Percentiles rank a stretch among this genome's conserved stretches.
phyloP scores from a whole-genome alignment of 257 asterid species.

The Galeopsis tetrahit region DNA sequence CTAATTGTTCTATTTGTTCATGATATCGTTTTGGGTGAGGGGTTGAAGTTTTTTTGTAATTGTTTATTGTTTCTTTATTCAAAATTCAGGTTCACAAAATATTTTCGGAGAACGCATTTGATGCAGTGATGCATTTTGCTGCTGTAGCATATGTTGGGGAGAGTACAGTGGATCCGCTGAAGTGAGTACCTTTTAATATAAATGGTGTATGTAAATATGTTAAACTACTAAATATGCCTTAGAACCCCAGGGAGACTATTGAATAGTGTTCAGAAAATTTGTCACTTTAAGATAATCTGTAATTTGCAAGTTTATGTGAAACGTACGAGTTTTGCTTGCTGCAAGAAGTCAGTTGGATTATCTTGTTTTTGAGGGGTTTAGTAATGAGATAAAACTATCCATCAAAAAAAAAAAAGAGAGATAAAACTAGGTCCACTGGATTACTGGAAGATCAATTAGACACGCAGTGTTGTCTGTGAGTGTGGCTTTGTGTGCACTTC shows the following conservation, averaged over 20 bases:
- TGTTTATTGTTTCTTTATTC: constrained; percentile 30
- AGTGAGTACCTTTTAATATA: constrained; percentile 47
- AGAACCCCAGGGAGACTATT: constrained; percentile 1
- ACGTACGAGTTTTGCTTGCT: not conserved
- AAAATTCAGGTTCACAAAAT: constrained; percentile 65
- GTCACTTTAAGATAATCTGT: constrained; percentile 1
- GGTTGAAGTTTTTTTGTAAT: constrained; percentile 19
- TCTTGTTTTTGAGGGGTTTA: not conserved
- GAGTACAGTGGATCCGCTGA: constrained; percentile 88
- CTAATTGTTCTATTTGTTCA: constrained; percentile 26
- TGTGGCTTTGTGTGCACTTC: not conserved
- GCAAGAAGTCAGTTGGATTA: not conserved
- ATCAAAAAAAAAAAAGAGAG: not conserved
- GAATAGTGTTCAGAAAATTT: not conserved
- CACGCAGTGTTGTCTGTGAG: not conserved
- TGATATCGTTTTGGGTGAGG: constrained; percentile 13
- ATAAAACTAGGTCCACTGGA: not conserved
- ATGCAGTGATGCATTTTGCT: constrained; percentile 92
- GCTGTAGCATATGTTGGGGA: constrained; percentile 99
- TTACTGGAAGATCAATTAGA: not conserved
- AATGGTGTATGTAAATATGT: not conserved
- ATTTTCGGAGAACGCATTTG: constrained; percentile 69
- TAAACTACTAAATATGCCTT: constrained; percentile 20
- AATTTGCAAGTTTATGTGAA: not conserved
- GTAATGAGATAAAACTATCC: not conserved